Conservation (phyloP, 2,329 filamentous ascomycete species). For the Nemania bipapillata region DNA sequence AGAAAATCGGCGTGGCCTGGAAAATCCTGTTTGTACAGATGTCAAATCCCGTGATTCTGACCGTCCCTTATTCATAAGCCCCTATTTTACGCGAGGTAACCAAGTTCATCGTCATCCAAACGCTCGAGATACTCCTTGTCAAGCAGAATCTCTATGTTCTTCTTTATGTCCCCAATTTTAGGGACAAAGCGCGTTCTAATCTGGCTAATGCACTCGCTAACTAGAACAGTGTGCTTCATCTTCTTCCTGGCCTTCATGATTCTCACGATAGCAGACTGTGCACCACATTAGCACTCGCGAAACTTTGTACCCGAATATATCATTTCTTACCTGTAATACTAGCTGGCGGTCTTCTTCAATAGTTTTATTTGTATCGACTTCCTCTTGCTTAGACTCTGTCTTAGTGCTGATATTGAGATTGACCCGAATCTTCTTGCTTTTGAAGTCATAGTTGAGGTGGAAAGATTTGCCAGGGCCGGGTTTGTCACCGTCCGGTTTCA, state of each 20-base stretch:
- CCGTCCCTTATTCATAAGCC: not conserved
- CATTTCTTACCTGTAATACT: conserved; percentile 83
- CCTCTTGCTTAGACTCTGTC: conserved; percentile 94
- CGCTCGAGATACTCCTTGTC: conserved; percentile 99
- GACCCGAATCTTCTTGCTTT: conserved; percentile 97
- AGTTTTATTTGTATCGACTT: conserved; percentile 97
- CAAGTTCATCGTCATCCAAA: conserved; percentile 90
- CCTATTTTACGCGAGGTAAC: conserved; percentile 82
- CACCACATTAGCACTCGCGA: conserved; percentile 31
- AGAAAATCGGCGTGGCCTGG: conserved; percentile 5
- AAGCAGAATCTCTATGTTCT: conserved; percentile 97
- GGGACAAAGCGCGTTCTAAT: conserved; percentile 93
- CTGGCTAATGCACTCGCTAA: conserved; percentile 94
- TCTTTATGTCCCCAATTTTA: conserved; percentile 96
- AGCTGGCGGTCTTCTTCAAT: conserved; percentile 98
- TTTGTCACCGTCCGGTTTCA: conserved; percentile 78
- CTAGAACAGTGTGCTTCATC: conserved; percentile 96
- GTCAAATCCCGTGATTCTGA: not conserved
- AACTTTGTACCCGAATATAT: conserved; percentile 3
- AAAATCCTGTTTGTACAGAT: conserved; percentile 14
- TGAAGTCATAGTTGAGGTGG: conserved; percentile 91
- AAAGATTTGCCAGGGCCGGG: conserved; percentile 82
- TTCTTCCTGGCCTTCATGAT: conserved; percentile 99
- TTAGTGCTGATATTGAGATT: conserved; percentile 96
- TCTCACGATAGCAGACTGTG: conserved; percentile 93